Evolutionary conservation across 208 protist species (phyloP), one percentile per base, ranked within the genome.

Genomic region (Trypanosoma boissoni): DNA sequence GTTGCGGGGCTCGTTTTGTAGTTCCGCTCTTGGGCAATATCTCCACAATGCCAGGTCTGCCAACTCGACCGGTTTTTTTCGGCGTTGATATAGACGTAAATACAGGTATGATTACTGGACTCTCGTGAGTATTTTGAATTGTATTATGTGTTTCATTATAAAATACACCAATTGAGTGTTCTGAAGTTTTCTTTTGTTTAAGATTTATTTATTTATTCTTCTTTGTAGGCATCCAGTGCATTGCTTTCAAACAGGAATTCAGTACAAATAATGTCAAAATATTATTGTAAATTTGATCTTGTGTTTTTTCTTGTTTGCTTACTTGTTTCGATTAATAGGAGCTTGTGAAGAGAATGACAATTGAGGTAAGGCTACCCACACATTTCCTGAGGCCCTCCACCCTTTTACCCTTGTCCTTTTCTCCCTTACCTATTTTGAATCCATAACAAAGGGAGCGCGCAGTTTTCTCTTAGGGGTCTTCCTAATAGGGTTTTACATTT

Each of bases 21-120:
- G 98, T 98, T 57, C 94, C 95, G 16, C 75, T 99, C 3, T 63
- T 97, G 8, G 97, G 98, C 9, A 80, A 95, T 66, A 97, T 98
- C 57, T 76, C 80, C 7, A 97, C 91, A 1, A 97, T 98, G 81
- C 96, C 96, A 7, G 96, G 95, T 0, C 67, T 99, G 21, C 94
- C 97, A 21, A 99, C 97, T 7, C 68, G 96, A 8, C 98, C 98
- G 8, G 87, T 80, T 14, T 99, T 96, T 81, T 99, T 91, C 64
- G 81, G 93, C 57, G 96, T 99, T 50, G 98, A 99, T 74, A 83
- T 99, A 45, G 96, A 99, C 72, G 58, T 72, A n/a, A 81, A 95
- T 27, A 93, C 77, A 2, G 95, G 92, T 42, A 74, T 88, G 52
- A 81, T 98, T 36, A 31, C 80, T 7, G 97, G 97, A 21, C 70